Evolutionary conservation across 2,329 filamentous ascomycete species (phyloP).

Genomic region (Zymoseptoria passerinii): DNA sequence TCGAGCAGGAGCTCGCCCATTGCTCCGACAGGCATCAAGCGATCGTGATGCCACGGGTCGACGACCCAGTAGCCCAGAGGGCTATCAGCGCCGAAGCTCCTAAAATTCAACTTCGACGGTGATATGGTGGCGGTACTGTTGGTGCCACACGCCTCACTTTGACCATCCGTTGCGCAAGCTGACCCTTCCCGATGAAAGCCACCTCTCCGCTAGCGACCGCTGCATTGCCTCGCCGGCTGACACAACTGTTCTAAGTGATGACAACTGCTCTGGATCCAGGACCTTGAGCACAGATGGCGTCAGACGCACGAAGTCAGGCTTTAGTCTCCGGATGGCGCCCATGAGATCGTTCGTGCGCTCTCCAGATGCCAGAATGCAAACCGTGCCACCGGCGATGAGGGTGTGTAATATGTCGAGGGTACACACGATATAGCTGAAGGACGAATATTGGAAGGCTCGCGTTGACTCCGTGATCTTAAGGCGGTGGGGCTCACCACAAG

Average conservation of each 20-base stretch:
- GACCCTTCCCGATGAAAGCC: background rate
- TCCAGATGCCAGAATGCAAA: slow-evolving; percentile 38
- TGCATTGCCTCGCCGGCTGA: background rate
- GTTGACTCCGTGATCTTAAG: background rate
- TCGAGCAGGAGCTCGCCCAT: slow-evolving; percentile 39
- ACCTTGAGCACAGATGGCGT: slow-evolving; percentile 49
- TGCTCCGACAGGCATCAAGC: slow-evolving; percentile 33
- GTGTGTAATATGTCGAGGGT: slow-evolving; percentile 1
- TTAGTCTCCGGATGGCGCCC: slow-evolving; percentile 26
- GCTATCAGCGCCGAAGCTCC: background rate
- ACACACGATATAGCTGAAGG: background rate
- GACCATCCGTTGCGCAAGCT: background rate
- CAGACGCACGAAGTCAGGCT: slow-evolving; percentile 38
- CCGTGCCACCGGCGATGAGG: background rate
- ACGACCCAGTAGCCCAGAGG: slow-evolving; percentile 22
- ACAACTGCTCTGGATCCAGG: slow-evolving; percentile 37
- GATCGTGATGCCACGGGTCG: slow-evolving; percentile 21
- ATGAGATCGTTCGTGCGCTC: slow-evolving; percentile 39
- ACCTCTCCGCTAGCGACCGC: background rate
- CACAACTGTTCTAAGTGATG: slow-evolving; percentile 7
- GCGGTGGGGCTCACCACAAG: background rate
- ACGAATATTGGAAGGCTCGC: background rate
- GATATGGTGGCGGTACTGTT: background rate
- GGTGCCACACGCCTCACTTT: background rate
- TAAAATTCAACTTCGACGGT: background rate